Conservation (phyloP, 441 rosid genomes). For the Gossypium gossypioides region DNA sequence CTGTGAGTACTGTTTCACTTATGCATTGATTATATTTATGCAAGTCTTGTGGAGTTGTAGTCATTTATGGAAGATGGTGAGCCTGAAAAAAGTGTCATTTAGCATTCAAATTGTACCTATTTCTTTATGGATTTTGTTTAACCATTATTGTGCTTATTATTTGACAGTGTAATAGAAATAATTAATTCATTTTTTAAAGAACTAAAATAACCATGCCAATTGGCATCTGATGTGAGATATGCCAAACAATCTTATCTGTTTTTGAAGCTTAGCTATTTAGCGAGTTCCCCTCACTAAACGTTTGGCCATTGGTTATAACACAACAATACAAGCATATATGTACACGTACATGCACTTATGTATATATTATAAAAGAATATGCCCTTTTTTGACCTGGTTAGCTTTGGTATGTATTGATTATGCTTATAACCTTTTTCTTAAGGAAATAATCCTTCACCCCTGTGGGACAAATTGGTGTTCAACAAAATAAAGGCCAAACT, state of each 20-base stretch:
- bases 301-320: neutral
- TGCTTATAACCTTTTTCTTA: conserved; percentile 18
- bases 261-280: neutral
- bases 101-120: neutral
- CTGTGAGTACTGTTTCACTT: neutral
- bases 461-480: conserved; percentile 98
- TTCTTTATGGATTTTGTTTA: neutral
- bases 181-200: neutral
- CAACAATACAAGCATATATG: neutral
- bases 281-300: neutral
- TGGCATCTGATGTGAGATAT: neutral
- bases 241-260: neutral
- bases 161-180: neutral
- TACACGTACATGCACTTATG: neutral
- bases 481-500: conserved; percentile 84
- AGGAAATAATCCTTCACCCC: conserved; percentile 92
- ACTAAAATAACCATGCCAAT: neutral
- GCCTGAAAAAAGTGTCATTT: neutral
- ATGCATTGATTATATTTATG: neutral
- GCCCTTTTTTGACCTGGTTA: neutral
- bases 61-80: neutral
- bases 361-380: neutral
- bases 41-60: neutral
- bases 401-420: neutral
- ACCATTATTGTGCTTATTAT: neutral